A percentile compares a stretch with the other conserved stretches of the same genome.
These are phyloP conservation scores for Leccinum pachyderme DNA, from an alignment of 1,284 basidiomycete species.

Conservation along the genomic window DNA sequence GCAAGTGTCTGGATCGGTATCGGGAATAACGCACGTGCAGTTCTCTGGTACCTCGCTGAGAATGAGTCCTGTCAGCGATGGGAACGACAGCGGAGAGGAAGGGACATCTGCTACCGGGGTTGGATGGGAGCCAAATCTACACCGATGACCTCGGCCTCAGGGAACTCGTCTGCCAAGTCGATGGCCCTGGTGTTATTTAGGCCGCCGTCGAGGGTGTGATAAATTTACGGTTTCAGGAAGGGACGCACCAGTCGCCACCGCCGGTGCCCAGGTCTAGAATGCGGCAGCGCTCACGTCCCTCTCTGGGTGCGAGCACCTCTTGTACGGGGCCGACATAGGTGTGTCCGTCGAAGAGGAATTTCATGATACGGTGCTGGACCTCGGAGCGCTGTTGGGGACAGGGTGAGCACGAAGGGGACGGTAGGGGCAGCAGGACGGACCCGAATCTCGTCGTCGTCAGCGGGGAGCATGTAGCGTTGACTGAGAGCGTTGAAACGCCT, in stretches of 20 bases:
- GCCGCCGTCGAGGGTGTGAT: constrained; percentile 1
- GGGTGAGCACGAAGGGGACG: background rate
- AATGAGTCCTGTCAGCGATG: constrained; percentile 13
- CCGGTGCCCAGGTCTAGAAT: constrained; percentile 70
- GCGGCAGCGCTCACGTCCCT: constrained; percentile 33
- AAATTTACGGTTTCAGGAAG: constrained; percentile 8
- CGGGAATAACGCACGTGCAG: constrained; percentile 52
- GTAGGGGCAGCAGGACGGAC: constrained; percentile 32
- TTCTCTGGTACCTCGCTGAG: constrained; percentile 60
- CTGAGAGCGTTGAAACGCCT: constrained; percentile 52
- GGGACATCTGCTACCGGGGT: constrained; percentile 46
- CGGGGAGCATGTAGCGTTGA: constrained; percentile 55
- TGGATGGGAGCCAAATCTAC: constrained; percentile 70
- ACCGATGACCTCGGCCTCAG: constrained; percentile 60
- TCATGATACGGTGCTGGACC: constrained; percentile 57
- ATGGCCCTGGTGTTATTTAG: constrained; percentile 46
- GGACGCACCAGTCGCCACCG: constrained; percentile 52
- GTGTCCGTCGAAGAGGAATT: constrained; percentile 60
- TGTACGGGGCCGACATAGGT: constrained; percentile 64
- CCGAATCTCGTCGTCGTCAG: constrained; percentile 59
- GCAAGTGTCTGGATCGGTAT: constrained; percentile 1
- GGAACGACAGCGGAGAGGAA: constrained; percentile 3
- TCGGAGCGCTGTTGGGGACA: constrained; percentile 49
- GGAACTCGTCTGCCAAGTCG: constrained; percentile 68
- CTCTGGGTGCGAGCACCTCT: constrained; percentile 41